phyloP scores from a whole-genome alignment of 768 basidiomycete species.

The Steccherinum ochraceum region DNA sequence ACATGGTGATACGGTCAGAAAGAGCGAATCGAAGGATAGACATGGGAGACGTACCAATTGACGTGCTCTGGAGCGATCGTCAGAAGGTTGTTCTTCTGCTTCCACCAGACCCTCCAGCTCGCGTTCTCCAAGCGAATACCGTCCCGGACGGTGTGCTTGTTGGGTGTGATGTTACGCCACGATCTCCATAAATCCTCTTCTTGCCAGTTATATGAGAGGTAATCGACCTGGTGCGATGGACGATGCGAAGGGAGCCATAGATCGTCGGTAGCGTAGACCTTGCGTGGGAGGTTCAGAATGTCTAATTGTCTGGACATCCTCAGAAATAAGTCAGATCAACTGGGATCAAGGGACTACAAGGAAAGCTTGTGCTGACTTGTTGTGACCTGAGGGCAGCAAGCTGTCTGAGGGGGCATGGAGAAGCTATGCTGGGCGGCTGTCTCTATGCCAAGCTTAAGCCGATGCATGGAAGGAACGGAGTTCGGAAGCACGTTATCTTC shows the following conservation, averaged over 20 bases:
- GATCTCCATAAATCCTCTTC: constrained; percentile 98
- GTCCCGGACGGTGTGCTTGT: constrained; percentile 97
- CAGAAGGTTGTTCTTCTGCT: constrained; percentile 93
- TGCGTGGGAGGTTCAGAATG: too few relatives aligned
- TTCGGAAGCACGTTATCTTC: too few relatives aligned
- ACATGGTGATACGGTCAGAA: constrained; percentile 13
- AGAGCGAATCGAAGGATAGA: neutral
- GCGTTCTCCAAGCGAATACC: constrained; percentile 95
- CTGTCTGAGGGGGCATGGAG: too few relatives aligned
- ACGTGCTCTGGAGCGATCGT: constrained; percentile 95
- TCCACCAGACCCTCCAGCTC: constrained; percentile 99
- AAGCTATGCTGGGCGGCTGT: too few relatives aligned
- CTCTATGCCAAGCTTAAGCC: too few relatives aligned
- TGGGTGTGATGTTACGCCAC: constrained; percentile 96
- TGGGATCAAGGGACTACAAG: too few relatives aligned
- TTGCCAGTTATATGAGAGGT: constrained; percentile 94
- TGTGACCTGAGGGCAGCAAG: too few relatives aligned
- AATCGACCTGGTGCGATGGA: constrained; percentile 93
- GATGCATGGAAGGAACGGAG: too few relatives aligned
- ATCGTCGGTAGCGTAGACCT: constrained; percentile 57
- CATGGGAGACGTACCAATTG: constrained; percentile 84
- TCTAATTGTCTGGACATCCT: too few relatives aligned
- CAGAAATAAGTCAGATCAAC: too few relatives aligned
- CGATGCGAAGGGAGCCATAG: constrained; percentile 77
- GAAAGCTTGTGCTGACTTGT: too few relatives aligned